Evolutionary conservation across 2,329 filamentous ascomycete species (phyloP), one percentile per base, ranked within the genome.

Genomic region (Botryotinia narcissicola): DNA sequence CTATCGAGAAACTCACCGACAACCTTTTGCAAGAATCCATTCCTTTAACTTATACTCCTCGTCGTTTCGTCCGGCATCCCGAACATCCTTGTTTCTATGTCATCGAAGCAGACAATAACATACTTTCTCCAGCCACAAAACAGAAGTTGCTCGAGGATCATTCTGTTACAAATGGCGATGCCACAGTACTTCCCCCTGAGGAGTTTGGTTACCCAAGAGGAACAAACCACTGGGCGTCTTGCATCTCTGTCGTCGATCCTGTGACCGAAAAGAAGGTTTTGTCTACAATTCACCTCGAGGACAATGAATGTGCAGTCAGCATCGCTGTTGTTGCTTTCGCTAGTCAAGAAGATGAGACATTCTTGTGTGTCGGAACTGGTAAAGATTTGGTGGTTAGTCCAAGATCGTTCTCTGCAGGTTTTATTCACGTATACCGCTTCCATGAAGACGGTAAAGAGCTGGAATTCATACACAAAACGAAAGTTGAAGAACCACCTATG

Each of bases 401-500:
- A 16, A 88, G 91, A 69, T 91, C 91, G 70, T 95, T 89, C 77
- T 90, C 88, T 0, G 90, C 90, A 75, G 96, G 95, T 0, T 97
- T 92, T 78, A 93, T 99, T 51, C 93, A 98, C 79, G 92, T 98
- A 40, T 99, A 98, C 82, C 90, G 94, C 60, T 93, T 99, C 82
- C 89, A 92, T 70, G 92, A 97, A 67, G 90, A 94, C 75, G 97
- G 97, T n/a, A 90, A 90, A 72, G 90, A 94, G 79, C 87, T 99
- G 25, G 93, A 98, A 80, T 96, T 98, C 74, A 95, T 98, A 75
- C 96, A 99, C 84, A 98, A 98, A 83, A 99, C 97, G 0, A 94
- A 94, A 79, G 88, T 98, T 10, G 93, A 97, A 77, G 91, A 94
- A 76, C 95, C 95, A 3, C 94, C 97, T 1, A 90, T 94, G 79